Conservation (phyloP, 176 grass and related monocot species). For the Musa beccarii region DNA sequence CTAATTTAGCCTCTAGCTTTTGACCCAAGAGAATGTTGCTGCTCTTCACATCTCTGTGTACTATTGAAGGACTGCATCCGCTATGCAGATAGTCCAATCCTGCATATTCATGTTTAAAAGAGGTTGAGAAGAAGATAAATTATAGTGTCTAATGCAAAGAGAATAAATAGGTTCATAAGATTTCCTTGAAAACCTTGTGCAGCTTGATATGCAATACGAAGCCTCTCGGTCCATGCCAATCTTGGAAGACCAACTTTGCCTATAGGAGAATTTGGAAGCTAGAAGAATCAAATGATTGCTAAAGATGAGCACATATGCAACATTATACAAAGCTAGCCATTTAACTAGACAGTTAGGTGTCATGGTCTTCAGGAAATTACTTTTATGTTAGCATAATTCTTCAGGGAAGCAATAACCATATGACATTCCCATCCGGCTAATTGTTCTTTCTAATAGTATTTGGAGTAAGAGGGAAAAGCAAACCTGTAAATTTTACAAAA, state of each 20-base stretch:
- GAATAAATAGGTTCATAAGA: not conserved
- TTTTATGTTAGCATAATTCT: too few species aligned
- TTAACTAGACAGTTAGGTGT: too few species aligned
- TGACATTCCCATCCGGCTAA: too few species aligned
- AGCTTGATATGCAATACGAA: not conserved
- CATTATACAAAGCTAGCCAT: too few species aligned
- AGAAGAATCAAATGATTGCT: too few species aligned
- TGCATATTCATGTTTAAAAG: not conserved
- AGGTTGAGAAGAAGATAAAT: not conserved
- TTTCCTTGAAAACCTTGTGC: not conserved
- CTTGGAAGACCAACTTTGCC: not conserved
- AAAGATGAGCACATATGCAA: too few species aligned
- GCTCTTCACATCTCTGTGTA: slow-evolving; percentile 1
- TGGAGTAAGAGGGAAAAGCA: too few species aligned
- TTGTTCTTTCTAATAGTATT: too few species aligned
- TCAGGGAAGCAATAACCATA: too few species aligned
- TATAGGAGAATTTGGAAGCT: not conserved
- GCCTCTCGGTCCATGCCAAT: not conserved
- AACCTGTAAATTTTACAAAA: too few species aligned
- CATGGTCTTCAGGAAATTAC: too few species aligned
- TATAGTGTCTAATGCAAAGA: not conserved
- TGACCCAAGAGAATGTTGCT: slow-evolving; percentile 7
- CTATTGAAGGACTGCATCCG: not conserved
- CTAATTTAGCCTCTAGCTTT: not conserved
- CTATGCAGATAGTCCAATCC: not conserved